Conservation (phyloP, 2,329 filamentous ascomycete species). For the Sphaerulina populicola region DNA sequence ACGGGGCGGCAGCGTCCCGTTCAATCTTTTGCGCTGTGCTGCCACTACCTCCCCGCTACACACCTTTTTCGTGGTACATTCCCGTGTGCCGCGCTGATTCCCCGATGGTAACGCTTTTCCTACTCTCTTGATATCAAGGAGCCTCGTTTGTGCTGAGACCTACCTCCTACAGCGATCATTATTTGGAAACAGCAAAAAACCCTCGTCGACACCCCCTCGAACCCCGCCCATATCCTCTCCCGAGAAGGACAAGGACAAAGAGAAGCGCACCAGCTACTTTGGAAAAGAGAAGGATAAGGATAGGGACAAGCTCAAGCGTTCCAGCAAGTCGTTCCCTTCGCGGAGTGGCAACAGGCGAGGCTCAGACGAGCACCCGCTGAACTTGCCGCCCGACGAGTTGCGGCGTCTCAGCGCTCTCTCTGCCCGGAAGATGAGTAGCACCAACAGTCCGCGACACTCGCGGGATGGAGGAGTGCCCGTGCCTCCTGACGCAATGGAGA, state of each 20-base stretch:
- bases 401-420: slow-evolving; percentile 61
- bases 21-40: background rate
- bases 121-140: background rate
- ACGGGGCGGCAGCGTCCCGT: background rate
- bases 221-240: background rate
- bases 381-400: slow-evolving; percentile 79
- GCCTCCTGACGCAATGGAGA: slow-evolving; percentile 27
- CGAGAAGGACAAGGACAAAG: slow-evolving; percentile 2
- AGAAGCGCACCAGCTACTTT: slow-evolving; percentile 22
- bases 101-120: background rate
- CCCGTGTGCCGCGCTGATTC: background rate
- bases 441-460: slow-evolving; percentile 13
- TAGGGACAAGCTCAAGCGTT: slow-evolving; percentile 21
- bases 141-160: background rate
- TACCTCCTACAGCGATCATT: slow-evolving; percentile 4
- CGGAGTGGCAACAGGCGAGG: slow-evolving; percentile 34
- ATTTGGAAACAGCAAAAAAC: slow-evolving; percentile 5
- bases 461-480: slow-evolving; percentile 20
- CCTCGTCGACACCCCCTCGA: background rate
- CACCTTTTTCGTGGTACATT: background rate
- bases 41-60: background rate
- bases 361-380: slow-evolving; percentile 64
- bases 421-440: slow-evolving; percentile 22
- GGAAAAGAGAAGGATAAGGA: slow-evolving; percentile 25
- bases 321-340: slow-evolving; percentile 20